These are phyloP conservation scores for Xerocomellus intermedius DNA, from an alignment of 768 basidiomycete genomes.

Conservation along the genomic window DNA sequence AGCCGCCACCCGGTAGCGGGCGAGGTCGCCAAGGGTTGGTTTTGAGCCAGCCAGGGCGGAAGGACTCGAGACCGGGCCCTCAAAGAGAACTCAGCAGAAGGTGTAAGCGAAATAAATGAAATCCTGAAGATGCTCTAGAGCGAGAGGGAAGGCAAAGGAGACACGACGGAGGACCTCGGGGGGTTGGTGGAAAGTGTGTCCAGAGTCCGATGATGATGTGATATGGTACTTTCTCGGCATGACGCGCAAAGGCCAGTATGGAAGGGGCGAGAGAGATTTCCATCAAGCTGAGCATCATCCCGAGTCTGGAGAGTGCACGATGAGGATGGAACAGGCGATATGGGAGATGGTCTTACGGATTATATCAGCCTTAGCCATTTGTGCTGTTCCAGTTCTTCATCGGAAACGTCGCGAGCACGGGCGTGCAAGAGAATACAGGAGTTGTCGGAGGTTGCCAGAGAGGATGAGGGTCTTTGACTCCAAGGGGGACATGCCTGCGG, in stretches of 20 bases:
- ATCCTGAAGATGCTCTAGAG: conserved; percentile 89
- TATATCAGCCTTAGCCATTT: conserved; percentile 74
- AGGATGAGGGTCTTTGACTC: no score
- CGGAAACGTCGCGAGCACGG: conserved; percentile 33
- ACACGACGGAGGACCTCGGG: conserved; percentile 88
- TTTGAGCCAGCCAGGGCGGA: no score
- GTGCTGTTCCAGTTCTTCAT: conserved; percentile 67
- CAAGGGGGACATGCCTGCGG: no score
- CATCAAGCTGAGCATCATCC: conserved; percentile 86
- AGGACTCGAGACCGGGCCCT: no score
- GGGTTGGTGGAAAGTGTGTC: conserved; percentile 85
- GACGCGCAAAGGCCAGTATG: conserved; percentile 85
- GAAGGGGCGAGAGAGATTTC: conserved; percentile 81
- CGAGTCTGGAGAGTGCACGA: conserved; percentile 54
- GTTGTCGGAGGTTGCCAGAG: no score
- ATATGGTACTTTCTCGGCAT: conserved; percentile 96
- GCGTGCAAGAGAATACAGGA: conserved; percentile 36
- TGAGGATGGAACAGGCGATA: conserved; percentile 1
- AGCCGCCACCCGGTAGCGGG: no score
- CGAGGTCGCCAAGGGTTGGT: no score
- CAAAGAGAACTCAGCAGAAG: no score
- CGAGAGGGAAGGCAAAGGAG: conserved; percentile 59
- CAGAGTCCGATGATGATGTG: conserved; percentile 87
- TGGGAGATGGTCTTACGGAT: conserved; percentile 57
- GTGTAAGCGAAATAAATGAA: conserved; percentile 95